Conservation (phyloP, 2,329 filamentous ascomycete species). For the Thermomyces lanuginosus region DNA sequence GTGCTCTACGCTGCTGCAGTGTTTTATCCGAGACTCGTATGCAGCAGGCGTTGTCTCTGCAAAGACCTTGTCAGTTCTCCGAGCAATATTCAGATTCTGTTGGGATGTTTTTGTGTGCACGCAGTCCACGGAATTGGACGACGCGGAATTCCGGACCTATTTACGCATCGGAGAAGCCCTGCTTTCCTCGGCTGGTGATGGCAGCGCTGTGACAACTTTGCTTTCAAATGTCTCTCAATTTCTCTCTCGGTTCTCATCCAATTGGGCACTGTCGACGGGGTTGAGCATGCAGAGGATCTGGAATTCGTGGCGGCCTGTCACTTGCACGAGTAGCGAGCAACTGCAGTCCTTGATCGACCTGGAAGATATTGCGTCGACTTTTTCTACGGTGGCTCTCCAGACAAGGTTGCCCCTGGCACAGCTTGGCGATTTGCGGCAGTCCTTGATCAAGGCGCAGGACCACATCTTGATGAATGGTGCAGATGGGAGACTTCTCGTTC, state of each 20-base stretch:
- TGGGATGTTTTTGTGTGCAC: slow-evolving; percentile 33
- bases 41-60: slow-evolving; percentile 11
- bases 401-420: slow-evolving; percentile 21
- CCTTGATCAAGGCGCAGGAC: slow-evolving; percentile 22
- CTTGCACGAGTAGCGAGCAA: slow-evolving; percentile 24
- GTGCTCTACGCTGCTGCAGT: slow-evolving; percentile 21
- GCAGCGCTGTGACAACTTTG: slow-evolving; percentile 13
- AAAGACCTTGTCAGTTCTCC: slow-evolving; percentile 13
- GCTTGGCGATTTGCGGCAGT: slow-evolving; percentile 21
- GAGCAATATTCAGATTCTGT: slow-evolving; percentile 28
- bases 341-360: slow-evolving; percentile 20
- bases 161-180: slow-evolving; percentile 27
- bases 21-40: slow-evolving; percentile 18
- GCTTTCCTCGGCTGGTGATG: slow-evolving; percentile 17
- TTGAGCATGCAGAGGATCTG: slow-evolving; percentile 67
- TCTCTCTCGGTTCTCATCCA: slow-evolving; percentile 45
- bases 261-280: slow-evolving; percentile 58
- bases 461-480: slow-evolving; percentile 21
- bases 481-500: slow-evolving; percentile 19
- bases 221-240: slow-evolving; percentile 13
- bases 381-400: slow-evolving; percentile 21
- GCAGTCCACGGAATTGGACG: slow-evolving; percentile 29
- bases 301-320: slow-evolving; percentile 50
- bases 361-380: slow-evolving; percentile 20
- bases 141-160: slow-evolving; percentile 39